phyloP scores from a whole-genome alignment of 495 filamentous ascomycete genomes.

The Penicillium salamii region DNA sequence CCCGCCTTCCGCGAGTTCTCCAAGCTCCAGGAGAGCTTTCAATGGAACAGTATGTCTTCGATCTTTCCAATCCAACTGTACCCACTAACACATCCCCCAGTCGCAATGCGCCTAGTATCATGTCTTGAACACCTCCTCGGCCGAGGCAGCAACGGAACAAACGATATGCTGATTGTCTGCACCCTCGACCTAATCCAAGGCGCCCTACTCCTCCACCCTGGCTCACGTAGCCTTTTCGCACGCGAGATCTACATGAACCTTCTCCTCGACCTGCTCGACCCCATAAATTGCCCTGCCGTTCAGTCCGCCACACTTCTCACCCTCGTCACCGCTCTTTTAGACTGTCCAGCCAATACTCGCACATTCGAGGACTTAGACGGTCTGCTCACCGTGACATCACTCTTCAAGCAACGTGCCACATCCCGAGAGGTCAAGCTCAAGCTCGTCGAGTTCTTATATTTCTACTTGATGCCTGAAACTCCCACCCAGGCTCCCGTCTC shows the following conservation, averaged over 20 bases:
- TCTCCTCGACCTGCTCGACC: slow-evolving; percentile 91
- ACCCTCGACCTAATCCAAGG: slow-evolving; percentile 90
- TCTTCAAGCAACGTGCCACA: slow-evolving; percentile 84
- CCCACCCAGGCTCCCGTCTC: slow-evolving; percentile 43
- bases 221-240: slow-evolving; percentile 80
- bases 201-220: slow-evolving; percentile 86
- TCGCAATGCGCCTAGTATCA: slow-evolving; percentile 78
- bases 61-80: slow-evolving; percentile 4
- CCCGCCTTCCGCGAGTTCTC: slow-evolving; percentile 96
- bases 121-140: slow-evolving; percentile 88
- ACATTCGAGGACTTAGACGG: slow-evolving; percentile 93
- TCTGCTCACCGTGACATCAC: slow-evolving; percentile 84
- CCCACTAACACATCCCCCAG: slow-evolving; percentile 30
- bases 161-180: slow-evolving; percentile 84
- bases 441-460: slow-evolving; percentile 92
- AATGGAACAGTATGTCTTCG: slow-evolving; percentile 78
- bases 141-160: slow-evolving; percentile 72
- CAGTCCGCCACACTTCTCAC: slow-evolving; percentile 87
- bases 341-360: slow-evolving; percentile 79
- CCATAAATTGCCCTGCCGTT: slow-evolving; percentile 84
- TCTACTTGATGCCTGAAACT: slow-evolving; percentile 94
- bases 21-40: slow-evolving; percentile 92
- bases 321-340: slow-evolving; percentile 82
- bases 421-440: slow-evolving; percentile 86
- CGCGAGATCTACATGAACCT: slow-evolving; percentile 95